Base-by-base conservation (phyloP, 106 monocot species). In the Narthecium ossifragum region DNA sequence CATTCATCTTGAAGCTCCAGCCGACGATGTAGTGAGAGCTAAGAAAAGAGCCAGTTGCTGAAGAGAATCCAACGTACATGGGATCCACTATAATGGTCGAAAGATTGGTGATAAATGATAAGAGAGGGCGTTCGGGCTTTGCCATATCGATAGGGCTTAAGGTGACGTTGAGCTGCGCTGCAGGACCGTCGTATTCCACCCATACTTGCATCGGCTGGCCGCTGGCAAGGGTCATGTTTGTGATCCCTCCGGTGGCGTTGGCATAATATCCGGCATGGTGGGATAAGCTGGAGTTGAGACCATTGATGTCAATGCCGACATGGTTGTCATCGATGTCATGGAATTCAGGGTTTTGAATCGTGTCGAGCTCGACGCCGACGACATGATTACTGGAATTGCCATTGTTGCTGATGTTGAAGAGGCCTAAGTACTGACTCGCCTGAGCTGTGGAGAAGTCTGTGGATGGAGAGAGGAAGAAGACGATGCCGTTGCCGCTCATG, bases 11-110 rank as follows among this genome's bases (percentile, higher is more conserved):
- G 18, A 70, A 61, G 18, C 70, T 70, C 70, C 70, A 70, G 0
- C 70, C 70, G 1, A 70, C 40, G 15, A 70, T 22, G 34, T 53
- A 53, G 24, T 70, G 70, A 17, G 12, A 41, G n/a, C 37, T 29
- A 13, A 2, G 22, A 23, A 40, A 13, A 11, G 61, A 8, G 30
- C 60, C 60, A 15, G 39, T 23, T 0, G 70, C 38, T 27, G 51
- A 34, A 61, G 52, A 61, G 61, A 70, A 70, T 6, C 70, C 70
- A 15, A 70, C 39, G 31, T 53, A 61, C 70, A 70, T 70, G 9
- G 26, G 7, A 27, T 70, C 60, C 10, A 43, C 6, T 9, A 70
- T 5, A 9, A 70, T 10, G n/a, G 39, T 53, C 41, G 61, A 52
- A 5, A 70, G 70, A 53, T 70, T 51, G 51, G 53, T 1, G 1